Base-by-base conservation (phyloP, 2,329 filamentous ascomycete species). In the Amylocarpus encephaloides region DNA sequence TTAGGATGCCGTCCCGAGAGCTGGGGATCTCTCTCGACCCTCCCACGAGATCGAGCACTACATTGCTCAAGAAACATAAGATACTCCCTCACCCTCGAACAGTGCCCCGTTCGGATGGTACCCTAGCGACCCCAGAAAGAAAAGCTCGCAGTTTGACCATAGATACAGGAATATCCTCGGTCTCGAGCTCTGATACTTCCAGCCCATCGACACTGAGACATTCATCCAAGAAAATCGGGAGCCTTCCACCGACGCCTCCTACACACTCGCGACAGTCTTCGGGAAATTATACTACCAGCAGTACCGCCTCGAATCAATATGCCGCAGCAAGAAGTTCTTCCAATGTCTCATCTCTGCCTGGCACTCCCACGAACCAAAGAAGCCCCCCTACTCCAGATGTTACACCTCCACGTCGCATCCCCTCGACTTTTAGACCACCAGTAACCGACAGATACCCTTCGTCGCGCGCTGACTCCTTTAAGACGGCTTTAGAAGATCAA, bases 341-440 rank as follows among this genome's bases (percentile, higher is more conserved):
- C 13, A 51, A 57, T 9, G 33, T 51, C 41, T 38, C 54, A 39
- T 62, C 60, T 48, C 60, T 72, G 9, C 76, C 76, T n/a, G 71
- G 72, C 48, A 87, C 83, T 5, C 82, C 83, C 44, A 76, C 80
- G 26, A 79, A 80, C 56, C 79, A 83, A 56, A 76, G 77, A 61
- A 86, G 81, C 59, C 83, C 83, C 13, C 85, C 84, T 30, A 90
- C 86, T 2, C 86, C 86, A 32, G 86, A 89, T 67, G 78, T 85
- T 41, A 90, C 86, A 13, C 86, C 85, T 46, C 86, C 86, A 33
- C 77, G 80, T 43, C 67, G 66, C 34, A 73, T 72, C 50, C 68
- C 73, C 13, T 72, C 70, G 61, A 63, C 69, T 47, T 62, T 72
- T 41, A 76, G 77, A 30, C 75, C 76, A 15, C 64, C 67, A 33